These are phyloP conservation scores for Tagetes patula DNA, from an alignment of 129 eudicot genomes.

Conservation along the genomic window DNA sequence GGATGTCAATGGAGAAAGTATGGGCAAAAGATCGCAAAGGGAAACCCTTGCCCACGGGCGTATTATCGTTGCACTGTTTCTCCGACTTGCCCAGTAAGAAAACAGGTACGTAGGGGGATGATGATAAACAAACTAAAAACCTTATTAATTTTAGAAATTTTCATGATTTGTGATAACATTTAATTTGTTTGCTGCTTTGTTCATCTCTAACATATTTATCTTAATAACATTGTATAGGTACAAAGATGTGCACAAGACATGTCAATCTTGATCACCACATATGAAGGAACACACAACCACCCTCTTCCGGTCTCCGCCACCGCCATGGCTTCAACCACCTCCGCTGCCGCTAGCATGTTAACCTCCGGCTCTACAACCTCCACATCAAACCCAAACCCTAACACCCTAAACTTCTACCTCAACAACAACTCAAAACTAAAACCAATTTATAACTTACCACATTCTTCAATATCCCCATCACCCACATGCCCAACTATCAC, in stretches of 20 bases:
- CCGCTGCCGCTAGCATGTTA: constrained; percentile 80
- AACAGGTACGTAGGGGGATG: constrained; percentile 51
- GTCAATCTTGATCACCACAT: constrained; percentile 84
- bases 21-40: constrained; percentile 91
- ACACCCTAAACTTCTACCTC: constrained; percentile 58
- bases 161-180: too few species aligned
- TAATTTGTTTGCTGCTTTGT: too few species aligned
- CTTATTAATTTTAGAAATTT: too few species aligned
- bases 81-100: constrained; percentile 83
- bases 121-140: too few species aligned
- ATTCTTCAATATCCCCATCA: constrained; percentile 61
- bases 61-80: constrained; percentile 91
- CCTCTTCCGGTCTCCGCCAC: constrained; percentile 80
- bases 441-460: constrained; percentile 59
- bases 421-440: constrained; percentile 56
- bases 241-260: constrained; percentile 93
- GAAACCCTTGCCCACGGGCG: constrained; percentile 93
- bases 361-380: constrained; percentile 64
- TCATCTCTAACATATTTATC: background rate
- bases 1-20: constrained; percentile 98
- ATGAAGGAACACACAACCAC: constrained; percentile 94
- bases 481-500: constrained; percentile 79
- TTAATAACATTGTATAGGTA: constrained; percentile 40
- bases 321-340: constrained; percentile 90
- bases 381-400: constrained; percentile 31